Conservation (phyloP, 108 stramenopile species). For the Mediolabrus comicus region DNA sequence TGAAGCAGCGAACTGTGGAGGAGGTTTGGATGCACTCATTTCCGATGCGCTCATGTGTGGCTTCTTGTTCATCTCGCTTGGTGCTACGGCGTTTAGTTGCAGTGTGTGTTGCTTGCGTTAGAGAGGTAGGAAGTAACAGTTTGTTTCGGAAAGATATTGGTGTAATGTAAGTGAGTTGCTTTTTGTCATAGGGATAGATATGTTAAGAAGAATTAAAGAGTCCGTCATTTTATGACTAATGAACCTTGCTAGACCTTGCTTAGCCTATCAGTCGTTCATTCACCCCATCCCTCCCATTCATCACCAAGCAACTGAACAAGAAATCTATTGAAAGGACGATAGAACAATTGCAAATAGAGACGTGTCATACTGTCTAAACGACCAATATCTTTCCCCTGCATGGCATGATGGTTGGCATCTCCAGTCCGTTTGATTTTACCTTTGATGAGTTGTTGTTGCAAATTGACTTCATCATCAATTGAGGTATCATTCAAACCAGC, state of each 20-base stretch:
- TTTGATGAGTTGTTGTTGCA: neutral
- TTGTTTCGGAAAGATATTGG: too few relatives aligned
- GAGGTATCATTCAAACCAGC: constrained; percentile 1
- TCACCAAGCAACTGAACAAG: constrained; percentile 8
- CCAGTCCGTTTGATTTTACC: neutral
- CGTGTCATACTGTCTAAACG: neutral
- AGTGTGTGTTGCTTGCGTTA: constrained; percentile 58
- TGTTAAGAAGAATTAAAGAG: too few relatives aligned
- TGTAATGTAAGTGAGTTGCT: too few relatives aligned
- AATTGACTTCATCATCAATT: neutral
- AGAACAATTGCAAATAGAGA: neutral
- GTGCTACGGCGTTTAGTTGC: constrained; percentile 59
- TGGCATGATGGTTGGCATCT: neutral
- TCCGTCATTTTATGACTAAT: too few relatives aligned
- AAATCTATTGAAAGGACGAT: constrained; percentile 10
- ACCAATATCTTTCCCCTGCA: neutral
- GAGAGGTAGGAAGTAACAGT: too few relatives aligned
- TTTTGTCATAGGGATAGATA: too few relatives aligned
- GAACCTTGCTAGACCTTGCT: too few relatives aligned
- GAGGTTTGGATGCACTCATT: constrained; percentile 21
- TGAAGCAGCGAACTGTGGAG: constrained; percentile 20
- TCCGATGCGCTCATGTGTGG: constrained; percentile 41
- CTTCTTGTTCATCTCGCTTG: constrained; percentile 51
- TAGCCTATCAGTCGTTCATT: too few relatives aligned
- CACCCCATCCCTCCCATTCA: constrained; percentile 3